Conservation (phyloP, 805 yeast species). For the Scheffersomyces stipitis region DNA sequence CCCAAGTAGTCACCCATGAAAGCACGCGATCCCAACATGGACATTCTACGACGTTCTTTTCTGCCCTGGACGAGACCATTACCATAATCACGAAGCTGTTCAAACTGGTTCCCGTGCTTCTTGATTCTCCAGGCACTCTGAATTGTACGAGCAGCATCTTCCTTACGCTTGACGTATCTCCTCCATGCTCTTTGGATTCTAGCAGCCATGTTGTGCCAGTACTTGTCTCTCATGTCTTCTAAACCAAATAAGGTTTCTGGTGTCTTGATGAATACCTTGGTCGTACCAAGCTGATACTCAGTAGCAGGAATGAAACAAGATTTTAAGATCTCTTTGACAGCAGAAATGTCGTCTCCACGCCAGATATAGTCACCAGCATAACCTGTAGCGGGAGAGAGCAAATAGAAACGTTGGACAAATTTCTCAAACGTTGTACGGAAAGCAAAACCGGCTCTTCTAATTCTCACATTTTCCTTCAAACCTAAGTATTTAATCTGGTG, state of each 20-base stretch:
- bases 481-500: conserved; percentile 97
- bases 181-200: conserved; percentile 97
- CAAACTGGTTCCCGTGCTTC: conserved; percentile 77
- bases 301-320: conserved; percentile 66
- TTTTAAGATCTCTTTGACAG: conserved; percentile 49
- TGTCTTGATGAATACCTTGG: conserved; percentile 91
- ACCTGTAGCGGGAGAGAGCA: conserved; percentile 84
- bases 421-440: conserved; percentile 95
- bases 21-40: conserved; percentile 82
- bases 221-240: conserved; percentile 94
- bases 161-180: conserved; percentile 72
- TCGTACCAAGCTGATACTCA: conserved; percentile 89
- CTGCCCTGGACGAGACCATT: conserved; percentile 64
- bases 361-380: conserved; percentile 79
- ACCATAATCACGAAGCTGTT: conserved; percentile 84
- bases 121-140: conserved; percentile 83
- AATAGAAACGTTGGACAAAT: conserved; percentile 90
- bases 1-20: conserved; percentile 93
- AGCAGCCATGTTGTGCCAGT: conserved; percentile 98
- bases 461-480: conserved; percentile 93
- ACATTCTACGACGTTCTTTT: conserved; percentile 88
- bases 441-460: conserved; percentile 98
- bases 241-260: conserved; percentile 95
- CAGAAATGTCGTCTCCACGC: conserved; percentile 54
- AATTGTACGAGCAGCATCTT: conserved; percentile 79